Evolutionary conservation across 2,329 filamentous ascomycete genomes (phyloP).

Genomic region (Neonectria sp.): DNA sequence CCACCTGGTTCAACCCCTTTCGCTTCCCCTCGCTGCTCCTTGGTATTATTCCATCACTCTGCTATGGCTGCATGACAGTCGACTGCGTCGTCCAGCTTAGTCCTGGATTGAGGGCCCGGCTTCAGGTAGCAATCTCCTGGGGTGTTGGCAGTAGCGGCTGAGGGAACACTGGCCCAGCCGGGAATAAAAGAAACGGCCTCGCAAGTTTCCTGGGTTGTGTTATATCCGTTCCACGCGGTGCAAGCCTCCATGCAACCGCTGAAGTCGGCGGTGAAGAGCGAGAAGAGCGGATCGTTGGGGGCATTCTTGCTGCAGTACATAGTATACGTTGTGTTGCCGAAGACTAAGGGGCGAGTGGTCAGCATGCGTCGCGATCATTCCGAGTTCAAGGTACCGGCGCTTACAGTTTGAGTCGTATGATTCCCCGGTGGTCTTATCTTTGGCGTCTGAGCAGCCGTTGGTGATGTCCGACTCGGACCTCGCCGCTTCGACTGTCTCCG

Average conservation of each 20-base stretch:
- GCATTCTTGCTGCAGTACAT: slow-evolving; percentile 62
- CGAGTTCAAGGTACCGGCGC: neutral
- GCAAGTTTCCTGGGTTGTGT: slow-evolving; percentile 21
- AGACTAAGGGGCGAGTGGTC: slow-evolving; percentile 49
- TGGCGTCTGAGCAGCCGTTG: slow-evolving; percentile 56
- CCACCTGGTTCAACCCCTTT: no score
- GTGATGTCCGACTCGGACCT: slow-evolving; percentile 48
- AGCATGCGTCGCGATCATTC: neutral
- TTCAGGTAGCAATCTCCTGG: neutral
- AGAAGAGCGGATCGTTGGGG: slow-evolving; percentile 54
- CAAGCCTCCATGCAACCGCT: slow-evolving; percentile 65
- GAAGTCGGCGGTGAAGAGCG: slow-evolving; percentile 60
- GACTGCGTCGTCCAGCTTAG: no score
- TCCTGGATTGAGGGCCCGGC: neutral
- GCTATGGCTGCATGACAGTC: no score
- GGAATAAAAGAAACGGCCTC: slow-evolving; percentile 38
- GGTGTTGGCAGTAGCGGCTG: neutral
- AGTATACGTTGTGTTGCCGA: slow-evolving; percentile 54
- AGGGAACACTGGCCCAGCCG: slow-evolving; percentile 20
- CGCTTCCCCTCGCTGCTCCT: no score
- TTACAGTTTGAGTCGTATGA: slow-evolving; percentile 28
- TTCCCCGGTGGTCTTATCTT: slow-evolving; percentile 52
- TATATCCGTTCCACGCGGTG: slow-evolving; percentile 52
- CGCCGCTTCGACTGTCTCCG: neutral
- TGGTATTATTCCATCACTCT: no score